Percentiles rank a stretch among this genome's conserved stretches.
These are phyloP conservation scores for Lactuca sativa DNA, from an alignment of 129 eudicot genomes.

Conservation along the genomic window DNA sequence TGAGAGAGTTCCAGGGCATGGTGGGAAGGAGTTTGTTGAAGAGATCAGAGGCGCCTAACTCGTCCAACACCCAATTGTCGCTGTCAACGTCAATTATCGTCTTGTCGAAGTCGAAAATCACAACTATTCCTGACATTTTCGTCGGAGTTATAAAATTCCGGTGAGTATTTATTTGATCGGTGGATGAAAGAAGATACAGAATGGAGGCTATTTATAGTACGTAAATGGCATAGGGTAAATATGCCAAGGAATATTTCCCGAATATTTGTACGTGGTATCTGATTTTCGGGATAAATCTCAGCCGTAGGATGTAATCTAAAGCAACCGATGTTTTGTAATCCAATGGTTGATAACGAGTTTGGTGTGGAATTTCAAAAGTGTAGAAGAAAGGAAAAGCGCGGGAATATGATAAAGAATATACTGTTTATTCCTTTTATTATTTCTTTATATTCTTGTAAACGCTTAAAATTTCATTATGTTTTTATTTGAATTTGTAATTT, in stretches of 20 bases:
- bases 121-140: constrained; percentile 54
- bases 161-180: neutral
- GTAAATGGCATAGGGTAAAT: neutral
- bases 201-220: constrained; percentile 24
- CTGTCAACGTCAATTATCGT: constrained; percentile 80
- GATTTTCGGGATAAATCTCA: constrained; percentile 1
- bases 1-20: constrained; percentile 81
- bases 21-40: constrained; percentile 55
- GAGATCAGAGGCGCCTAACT: constrained; percentile 36
- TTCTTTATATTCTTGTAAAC: neutral
- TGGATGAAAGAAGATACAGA: constrained; percentile 1
- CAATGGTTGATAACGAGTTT: constrained; percentile 5
- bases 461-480: neutral
- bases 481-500: too few species aligned
- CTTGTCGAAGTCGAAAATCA: constrained; percentile 82
- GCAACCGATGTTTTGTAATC: constrained; percentile 11
- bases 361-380: constrained; percentile 5
- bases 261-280: neutral
- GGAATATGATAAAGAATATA: constrained; percentile 45
- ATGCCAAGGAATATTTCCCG: constrained; percentile 57
- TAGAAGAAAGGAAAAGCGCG: constrained; percentile 25
- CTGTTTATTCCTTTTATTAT: neutral
- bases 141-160: neutral
- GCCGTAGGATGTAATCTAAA: constrained; percentile 25
- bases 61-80: constrained; percentile 82